Percentiles rank a stretch among this genome's conserved stretches.
Evolutionary conservation across 345 rosid species (phyloP).

Genomic region (Zanthoxylum bungeanum): DNA sequence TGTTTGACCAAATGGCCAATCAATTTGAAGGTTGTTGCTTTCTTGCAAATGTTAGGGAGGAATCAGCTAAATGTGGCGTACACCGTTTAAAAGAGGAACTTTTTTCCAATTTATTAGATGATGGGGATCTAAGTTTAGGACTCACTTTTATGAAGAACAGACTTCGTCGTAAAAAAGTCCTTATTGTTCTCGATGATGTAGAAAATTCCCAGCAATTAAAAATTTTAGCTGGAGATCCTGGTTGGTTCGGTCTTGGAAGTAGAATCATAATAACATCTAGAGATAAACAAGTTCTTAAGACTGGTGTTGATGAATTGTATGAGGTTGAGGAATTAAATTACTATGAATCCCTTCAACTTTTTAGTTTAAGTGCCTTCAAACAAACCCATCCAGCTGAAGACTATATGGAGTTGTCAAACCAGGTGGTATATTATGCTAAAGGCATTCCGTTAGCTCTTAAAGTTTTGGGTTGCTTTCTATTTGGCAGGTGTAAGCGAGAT

Average conservation of each 20-base stretch:
- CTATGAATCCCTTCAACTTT: background rate
- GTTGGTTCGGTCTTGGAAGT: conserved; percentile 12
- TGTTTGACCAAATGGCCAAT: conserved; percentile 16
- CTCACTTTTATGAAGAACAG: background rate
- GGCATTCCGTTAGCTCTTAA: background rate
- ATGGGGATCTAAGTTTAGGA: background rate
- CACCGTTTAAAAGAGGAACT: background rate
- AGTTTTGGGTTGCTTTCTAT: background rate
- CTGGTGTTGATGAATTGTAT: background rate
- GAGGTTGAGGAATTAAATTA: background rate
- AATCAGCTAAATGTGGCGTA: background rate
- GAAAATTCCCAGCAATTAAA: conserved; percentile 1
- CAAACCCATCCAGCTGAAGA: background rate
- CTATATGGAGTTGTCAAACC: background rate
- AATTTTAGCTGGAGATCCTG: background rate
- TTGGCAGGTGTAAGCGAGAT: background rate
- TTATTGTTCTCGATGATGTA: conserved; percentile 17
- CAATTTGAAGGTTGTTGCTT: conserved; percentile 27
- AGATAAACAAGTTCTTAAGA: background rate
- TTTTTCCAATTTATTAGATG: background rate
- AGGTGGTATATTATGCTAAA: background rate
- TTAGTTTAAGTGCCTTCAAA: background rate
- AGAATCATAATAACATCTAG: conserved; percentile 13
- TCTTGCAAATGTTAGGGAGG: conserved; percentile 29
- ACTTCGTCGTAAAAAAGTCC: background rate